Conservation (phyloP, 257 asterid genomes). For the Cruciata laevipes region DNA sequence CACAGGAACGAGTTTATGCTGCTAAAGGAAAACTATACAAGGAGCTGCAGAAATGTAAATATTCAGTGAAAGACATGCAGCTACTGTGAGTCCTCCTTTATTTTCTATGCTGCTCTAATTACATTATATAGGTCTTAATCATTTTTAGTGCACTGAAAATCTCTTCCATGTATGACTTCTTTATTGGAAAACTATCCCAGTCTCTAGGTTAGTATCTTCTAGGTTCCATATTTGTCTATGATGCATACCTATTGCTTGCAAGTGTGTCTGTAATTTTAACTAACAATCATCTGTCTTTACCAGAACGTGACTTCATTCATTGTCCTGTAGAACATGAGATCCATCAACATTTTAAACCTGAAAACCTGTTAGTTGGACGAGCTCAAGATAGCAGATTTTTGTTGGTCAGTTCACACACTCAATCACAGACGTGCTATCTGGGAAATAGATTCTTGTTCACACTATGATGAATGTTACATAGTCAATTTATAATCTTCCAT, state of each 20-base stretch:
- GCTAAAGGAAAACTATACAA: conserved; percentile 93
- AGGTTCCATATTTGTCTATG: neutral
- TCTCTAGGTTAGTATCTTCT: no score
- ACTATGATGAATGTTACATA: no score
- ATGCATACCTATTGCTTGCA: conserved; percentile 1
- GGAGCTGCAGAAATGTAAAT: conserved; percentile 74
- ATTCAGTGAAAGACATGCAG: conserved; percentile 84
- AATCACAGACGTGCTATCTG: conserved; percentile 83
- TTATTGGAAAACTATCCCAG: neutral
- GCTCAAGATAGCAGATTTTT: conserved; percentile 91
- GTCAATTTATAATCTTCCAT: no score
- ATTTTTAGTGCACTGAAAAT: no score
- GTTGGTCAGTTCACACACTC: conserved; percentile 98
- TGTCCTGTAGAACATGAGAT: conserved; percentile 97
- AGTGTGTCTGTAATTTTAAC: conserved; percentile 3
- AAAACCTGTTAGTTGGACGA: conserved; percentile 96
- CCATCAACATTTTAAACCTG: conserved; percentile 94
- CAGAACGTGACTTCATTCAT: conserved; percentile 91
- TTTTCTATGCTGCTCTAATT: no score
- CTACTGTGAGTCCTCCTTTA: no score
- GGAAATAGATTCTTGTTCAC: no score
- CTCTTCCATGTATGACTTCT: neutral
- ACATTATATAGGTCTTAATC: no score
- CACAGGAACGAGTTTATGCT: conserved; percentile 92
- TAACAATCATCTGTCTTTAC: conserved; percentile 14